Percentiles rank a stretch among this genome's conserved stretches.
These are phyloP conservation scores for Suillus subluteus DNA, from an alignment of 768 basidiomycete species.

Conservation along the genomic window DNA sequence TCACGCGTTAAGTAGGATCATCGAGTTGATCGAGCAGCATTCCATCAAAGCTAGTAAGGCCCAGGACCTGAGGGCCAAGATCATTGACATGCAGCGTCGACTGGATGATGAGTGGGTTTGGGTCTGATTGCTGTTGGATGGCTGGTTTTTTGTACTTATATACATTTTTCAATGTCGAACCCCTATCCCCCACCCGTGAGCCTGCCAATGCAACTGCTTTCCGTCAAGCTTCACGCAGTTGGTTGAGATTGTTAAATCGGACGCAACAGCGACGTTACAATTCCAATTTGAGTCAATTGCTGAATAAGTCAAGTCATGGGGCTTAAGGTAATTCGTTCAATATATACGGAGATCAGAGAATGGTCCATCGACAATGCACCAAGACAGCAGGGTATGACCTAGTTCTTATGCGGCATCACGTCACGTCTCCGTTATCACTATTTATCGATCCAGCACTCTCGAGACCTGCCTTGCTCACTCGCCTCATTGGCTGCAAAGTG, in stretches of 20 bases:
- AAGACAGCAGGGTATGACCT: neutral
- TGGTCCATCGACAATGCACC: neutral
- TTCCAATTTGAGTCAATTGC: neutral
- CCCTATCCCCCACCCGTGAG: neutral
- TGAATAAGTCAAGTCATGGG: neutral
- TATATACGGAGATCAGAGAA: neutral
- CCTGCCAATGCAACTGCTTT: neutral
- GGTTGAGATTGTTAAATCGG: neutral
- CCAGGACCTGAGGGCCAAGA: neutral
- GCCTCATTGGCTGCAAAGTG: constrained; percentile 85
- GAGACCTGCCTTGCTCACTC: constrained; percentile 92
- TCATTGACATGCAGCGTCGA: neutral
- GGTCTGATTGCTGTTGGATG: neutral
- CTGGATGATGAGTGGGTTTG: neutral
- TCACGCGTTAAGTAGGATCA: too few species aligned
- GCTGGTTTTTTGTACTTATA: neutral
- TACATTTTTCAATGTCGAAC: neutral
- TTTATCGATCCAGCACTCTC: constrained; percentile 57
- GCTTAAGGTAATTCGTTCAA: neutral
- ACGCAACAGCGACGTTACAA: neutral
- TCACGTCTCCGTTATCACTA: neutral
- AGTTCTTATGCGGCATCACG: neutral
- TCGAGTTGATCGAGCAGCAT: too few species aligned
- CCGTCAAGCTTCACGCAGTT: neutral
- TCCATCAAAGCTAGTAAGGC: too few species aligned